phyloP scores from a whole-genome alignment of 305 asterid genomes.

The Coffea humblotiana region DNA sequence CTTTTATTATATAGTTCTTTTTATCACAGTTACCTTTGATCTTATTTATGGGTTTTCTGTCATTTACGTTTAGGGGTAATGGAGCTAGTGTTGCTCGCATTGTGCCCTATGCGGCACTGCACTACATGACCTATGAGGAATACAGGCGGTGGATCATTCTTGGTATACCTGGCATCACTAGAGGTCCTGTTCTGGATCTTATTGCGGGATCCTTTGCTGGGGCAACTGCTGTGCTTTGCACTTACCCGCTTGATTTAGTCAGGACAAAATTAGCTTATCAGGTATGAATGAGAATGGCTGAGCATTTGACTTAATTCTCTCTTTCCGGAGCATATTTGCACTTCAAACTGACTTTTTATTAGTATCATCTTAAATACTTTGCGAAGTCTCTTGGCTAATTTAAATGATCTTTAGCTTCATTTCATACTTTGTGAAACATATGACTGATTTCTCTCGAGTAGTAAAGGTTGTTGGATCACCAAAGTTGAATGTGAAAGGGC shows the following conservation, averaged over 20 bases:
- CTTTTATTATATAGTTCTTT: background rate
- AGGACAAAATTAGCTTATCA: constrained; percentile 93
- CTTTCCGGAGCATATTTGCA: constrained; percentile 1
- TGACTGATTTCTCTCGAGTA: constrained; percentile 29
- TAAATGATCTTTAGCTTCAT: constrained; percentile 12
- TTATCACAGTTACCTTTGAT: background rate
- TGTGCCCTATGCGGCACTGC: constrained; percentile 96
- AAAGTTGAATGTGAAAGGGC: constrained; percentile 40
- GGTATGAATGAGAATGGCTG: constrained; percentile 43
- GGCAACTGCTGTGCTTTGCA: constrained; percentile 92
- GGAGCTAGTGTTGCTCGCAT: constrained; percentile 97
- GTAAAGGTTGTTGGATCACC: constrained; percentile 68
- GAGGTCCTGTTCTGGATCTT: constrained; percentile 94
- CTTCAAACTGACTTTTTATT: background rate
- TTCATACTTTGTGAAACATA: constrained; percentile 8
- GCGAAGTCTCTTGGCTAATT: background rate
- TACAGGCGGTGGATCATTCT: constrained; percentile 80
- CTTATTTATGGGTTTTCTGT: constrained; percentile 11
- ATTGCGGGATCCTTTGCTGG: constrained; percentile 97
- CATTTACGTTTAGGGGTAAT: constrained; percentile 61
- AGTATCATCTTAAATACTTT: background rate
- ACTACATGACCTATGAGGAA: constrained; percentile 93
- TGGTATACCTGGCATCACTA: constrained; percentile 58
- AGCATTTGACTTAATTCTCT: background rate
- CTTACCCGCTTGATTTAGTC: constrained; percentile 96